A percentile compares a stretch with the other conserved stretches of the same genome.
These are phyloP conservation scores for Ocimum tenuiflorum DNA, from an alignment of 257 asterid species.

Conservation along the genomic window DNA sequence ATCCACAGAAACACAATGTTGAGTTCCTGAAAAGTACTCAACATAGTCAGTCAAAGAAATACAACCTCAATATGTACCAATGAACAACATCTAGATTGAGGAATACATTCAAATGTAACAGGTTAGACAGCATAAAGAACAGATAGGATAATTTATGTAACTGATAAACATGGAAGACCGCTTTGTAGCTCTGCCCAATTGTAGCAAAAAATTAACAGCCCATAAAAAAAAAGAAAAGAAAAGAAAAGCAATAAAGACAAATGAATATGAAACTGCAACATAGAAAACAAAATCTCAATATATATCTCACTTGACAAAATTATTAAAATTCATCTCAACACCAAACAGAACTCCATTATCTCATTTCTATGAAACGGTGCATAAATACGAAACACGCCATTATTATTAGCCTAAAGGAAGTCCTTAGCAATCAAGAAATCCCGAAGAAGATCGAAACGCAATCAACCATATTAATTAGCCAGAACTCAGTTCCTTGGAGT, in stretches of 20 bases:
- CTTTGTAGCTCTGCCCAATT: background rate
- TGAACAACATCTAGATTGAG: background rate
- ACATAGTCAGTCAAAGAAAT: slow-evolving; percentile 11
- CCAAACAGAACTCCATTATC: background rate
- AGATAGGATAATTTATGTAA: background rate
- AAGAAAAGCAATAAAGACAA: background rate
- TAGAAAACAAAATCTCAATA: background rate
- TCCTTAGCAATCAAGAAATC: background rate
- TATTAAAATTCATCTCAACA: background rate
- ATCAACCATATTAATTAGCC: background rate
- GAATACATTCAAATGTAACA: background rate
- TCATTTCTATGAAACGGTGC: background rate
- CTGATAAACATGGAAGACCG: background rate
- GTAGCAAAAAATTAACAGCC: too few relatives aligned
- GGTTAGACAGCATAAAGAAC: background rate
- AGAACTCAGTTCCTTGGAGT: background rate
- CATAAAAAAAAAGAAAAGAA: background rate
- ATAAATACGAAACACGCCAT: background rate
- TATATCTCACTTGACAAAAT: background rate
- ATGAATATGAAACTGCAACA: background rate
- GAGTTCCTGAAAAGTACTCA: slow-evolving; percentile 33
- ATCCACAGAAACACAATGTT: slow-evolving; percentile 27
- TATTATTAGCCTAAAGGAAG: background rate
- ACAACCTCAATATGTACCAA: slow-evolving; percentile 2
- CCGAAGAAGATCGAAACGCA: background rate